Evolutionary conservation across 1,139 yeast species (phyloP), one percentile per base, ranked within the genome.

Genomic region (Debaryomyces psychrophilus): DNA sequence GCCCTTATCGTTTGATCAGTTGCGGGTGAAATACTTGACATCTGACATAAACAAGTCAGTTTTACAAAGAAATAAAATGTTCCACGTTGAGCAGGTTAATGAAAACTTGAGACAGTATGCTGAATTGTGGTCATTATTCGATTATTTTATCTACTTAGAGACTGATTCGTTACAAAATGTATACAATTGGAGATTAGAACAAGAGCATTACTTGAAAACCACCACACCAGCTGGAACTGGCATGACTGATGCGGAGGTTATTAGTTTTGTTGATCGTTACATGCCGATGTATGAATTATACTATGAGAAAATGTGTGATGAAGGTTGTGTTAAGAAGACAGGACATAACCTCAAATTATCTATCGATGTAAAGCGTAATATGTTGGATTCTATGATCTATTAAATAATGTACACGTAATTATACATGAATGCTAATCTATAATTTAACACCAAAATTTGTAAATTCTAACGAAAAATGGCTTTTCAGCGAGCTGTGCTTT

Each of bases 201-300:
- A 93, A 66, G 99, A 93, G 59, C 88, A 86, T 52, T 80, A 73
- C 3, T 66, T 90, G 57, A 81, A 85, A 8, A 44, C 49, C 8
- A 51, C 53, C 7, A 52, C 50, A 4, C 18, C 31, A 20, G 69
- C 62, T 12, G 97, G 96, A 0, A 49, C 59, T 1, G 98, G 98
- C 0, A 90, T 93, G 98, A 68, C 83, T 1, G 95, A 88, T 55
- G 75, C 62, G 0, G 77, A 86, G 56, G 96, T 93, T 3, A 61
- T 55, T 8, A 51, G 53, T 20, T 93, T 93, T 68, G 83, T 93
- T 7, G 82, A 86, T 51, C 77, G 96, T 50, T 93, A 93, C 64
- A 86, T 88, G 90, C 96, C 96, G 0, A 80, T 87, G 26, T 93
- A 93, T 59, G 79, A 81, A 51, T 59, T 92, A 20, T 93, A 87